Evolutionary conservation across 2,329 filamentous ascomycete genomes (phyloP).

Genomic region (Diplodia sapinea): DNA sequence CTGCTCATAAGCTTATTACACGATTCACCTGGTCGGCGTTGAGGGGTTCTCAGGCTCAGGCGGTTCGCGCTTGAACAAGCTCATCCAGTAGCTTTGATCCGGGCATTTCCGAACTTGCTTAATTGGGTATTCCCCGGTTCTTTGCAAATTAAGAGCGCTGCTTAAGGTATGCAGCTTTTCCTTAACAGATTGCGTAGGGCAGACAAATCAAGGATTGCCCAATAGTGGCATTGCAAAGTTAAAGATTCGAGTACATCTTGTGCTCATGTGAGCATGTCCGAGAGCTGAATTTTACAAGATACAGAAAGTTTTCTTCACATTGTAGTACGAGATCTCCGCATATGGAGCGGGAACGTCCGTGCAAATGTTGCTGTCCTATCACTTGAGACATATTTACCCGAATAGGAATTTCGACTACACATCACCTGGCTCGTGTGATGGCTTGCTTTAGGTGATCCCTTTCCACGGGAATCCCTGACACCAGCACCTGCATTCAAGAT

Average conservation of each 20-base stretch:
- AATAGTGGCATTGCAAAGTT: slow-evolving; percentile 7
- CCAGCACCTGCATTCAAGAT: no score
- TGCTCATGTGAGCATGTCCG: not conserved
- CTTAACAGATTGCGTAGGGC: slow-evolving; percentile 26
- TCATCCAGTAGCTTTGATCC: slow-evolving; percentile 15
- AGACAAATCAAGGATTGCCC: slow-evolving; percentile 20
- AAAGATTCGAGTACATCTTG: not conserved
- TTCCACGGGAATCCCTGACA: not conserved
- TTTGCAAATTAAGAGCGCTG: slow-evolving; percentile 29
- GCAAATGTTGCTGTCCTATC: not conserved
- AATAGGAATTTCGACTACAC: not conserved
- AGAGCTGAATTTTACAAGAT: not conserved
- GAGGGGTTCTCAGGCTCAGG: slow-evolving; percentile 31
- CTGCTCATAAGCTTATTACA: slow-evolving; percentile 33
- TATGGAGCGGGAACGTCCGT: not conserved
- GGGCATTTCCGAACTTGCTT: slow-evolving; percentile 23
- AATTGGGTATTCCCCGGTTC: slow-evolving; percentile 25
- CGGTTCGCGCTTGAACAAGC: slow-evolving; percentile 30
- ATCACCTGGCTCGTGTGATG: not conserved
- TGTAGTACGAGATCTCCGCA: not conserved
- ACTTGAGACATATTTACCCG: not conserved
- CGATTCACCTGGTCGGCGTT: slow-evolving; percentile 33
- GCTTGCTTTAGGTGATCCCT: not conserved
- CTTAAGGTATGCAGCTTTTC: slow-evolving; percentile 26
- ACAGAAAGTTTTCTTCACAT: not conserved